Evolutionary conservation across 23 red algal species (phyloP).

Genomic region (Cyanidium caldarium): DNA sequence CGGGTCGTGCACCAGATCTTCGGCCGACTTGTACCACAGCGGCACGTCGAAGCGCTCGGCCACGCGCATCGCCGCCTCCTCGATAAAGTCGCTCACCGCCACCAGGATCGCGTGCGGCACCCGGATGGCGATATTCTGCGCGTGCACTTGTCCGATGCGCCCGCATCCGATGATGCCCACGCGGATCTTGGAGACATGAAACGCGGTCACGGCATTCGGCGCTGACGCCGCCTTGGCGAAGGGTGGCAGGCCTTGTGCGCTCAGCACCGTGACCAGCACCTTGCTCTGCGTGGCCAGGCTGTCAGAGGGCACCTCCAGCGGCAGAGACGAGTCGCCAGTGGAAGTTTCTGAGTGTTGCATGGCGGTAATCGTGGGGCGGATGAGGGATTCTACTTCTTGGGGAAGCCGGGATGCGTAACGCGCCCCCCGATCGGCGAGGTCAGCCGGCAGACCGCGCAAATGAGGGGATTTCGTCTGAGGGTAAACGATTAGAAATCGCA

Average conservation of each 20-base stretch:
- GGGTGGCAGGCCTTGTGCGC: neutral
- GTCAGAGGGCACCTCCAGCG: no score
- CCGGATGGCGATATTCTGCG: constrained; percentile 36
- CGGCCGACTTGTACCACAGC: constrained; percentile 50
- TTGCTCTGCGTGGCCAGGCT: neutral
- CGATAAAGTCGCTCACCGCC: constrained; percentile 58
- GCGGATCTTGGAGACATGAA: constrained; percentile 27
- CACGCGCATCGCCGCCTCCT: constrained; percentile 36
- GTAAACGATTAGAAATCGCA: no score
- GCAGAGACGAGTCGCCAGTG: no score
- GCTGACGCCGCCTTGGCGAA: neutral
- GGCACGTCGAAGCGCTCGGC: constrained; percentile 62
- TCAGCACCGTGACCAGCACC: neutral
- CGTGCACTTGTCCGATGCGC: constrained; percentile 67
- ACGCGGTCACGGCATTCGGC: neutral
- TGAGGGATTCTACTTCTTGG: no score
- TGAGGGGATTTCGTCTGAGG: no score
- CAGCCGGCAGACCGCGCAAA: no score
- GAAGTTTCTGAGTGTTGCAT: no score
- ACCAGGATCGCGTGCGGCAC: constrained; percentile 51
- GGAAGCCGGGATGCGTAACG: no score
- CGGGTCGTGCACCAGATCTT: constrained; percentile 55
- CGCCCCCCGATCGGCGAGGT: no score
- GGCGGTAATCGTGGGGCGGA: no score
- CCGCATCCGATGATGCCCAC: constrained; percentile 93